phyloP scores from a whole-genome alignment of 202 grass and related monocot genomes.

The Digitaria exilis region DNA sequence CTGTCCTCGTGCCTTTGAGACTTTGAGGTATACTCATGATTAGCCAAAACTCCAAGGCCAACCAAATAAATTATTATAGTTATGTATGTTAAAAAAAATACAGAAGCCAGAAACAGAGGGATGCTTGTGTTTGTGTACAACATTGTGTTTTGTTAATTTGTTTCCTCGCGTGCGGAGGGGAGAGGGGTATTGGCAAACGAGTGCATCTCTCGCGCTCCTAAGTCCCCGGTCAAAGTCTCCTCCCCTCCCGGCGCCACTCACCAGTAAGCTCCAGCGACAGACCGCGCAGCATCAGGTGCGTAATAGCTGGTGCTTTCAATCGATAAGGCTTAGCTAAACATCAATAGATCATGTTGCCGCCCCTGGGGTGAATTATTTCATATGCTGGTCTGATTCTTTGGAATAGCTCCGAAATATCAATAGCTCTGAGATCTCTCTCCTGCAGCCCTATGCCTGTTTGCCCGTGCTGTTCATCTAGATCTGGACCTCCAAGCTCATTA shows the following conservation, averaged over 20 bases:
- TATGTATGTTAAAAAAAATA: too few species aligned
- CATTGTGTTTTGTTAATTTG: too few species aligned
- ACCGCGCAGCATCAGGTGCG: neutral
- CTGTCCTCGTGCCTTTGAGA: too few species aligned
- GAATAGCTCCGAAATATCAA: neutral
- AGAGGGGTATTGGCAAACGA: too few species aligned
- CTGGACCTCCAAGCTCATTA: neutral
- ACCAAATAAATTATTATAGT: too few species aligned
- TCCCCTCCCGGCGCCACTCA: neutral
- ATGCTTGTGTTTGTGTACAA: too few species aligned
- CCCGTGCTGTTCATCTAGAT: neutral
- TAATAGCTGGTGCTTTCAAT: neutral
- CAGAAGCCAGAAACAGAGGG: too few species aligned
- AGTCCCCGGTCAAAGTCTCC: neutral
- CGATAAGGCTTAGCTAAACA: neutral
- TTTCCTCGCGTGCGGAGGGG: too few species aligned
- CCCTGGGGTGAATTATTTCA: neutral
- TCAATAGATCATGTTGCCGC: neutral
- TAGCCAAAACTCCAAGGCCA: too few species aligned
- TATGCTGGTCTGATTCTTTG: constrained; percentile 4
- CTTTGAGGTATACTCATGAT: too few species aligned
- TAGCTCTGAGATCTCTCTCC: too few species aligned
- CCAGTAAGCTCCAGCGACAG: neutral
- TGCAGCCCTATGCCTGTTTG: neutral
- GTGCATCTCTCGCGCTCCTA: neutral